Conservation (phyloP, 129 eudicot genomes). For the Centrapalus pauciflorus region DNA sequence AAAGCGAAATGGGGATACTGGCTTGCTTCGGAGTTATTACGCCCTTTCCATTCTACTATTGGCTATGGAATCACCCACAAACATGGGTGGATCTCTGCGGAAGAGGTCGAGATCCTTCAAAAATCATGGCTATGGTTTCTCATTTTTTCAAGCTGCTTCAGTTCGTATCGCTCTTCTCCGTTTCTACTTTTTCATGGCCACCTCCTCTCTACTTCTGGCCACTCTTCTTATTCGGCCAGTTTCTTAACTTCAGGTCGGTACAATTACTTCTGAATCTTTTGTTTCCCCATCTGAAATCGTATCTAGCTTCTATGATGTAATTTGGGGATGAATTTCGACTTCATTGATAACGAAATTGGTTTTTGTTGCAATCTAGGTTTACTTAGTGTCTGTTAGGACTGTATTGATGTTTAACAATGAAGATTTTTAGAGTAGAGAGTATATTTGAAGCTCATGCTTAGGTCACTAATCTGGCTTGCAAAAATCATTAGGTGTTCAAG, state of each 20-base stretch:
- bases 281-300: neutral
- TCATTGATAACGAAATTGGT: neutral
- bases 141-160: conserved; percentile 71
- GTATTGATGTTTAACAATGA: neutral
- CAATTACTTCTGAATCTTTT: neutral
- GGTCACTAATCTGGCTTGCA: too few species aligned
- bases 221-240: conserved; percentile 78
- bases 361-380: neutral
- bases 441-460: too few species aligned
- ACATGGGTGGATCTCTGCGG: conserved; percentile 81
- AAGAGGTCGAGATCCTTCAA: conserved; percentile 63
- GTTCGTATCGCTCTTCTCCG: conserved; percentile 70
- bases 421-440: neutral
- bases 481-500: neutral
- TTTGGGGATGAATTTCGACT: neutral
- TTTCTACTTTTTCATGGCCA: conserved; percentile 80
- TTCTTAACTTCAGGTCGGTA: conserved; percentile 81
- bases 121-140: conserved; percentile 62
- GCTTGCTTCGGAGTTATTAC: conserved; percentile 66
- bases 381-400: neutral
- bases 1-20: conserved; percentile 48
- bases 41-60: conserved; percentile 90
- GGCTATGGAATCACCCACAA: conserved; percentile 74
- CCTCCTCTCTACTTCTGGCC: conserved; percentile 94
- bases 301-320: neutral